These are phyloP conservation scores for Cladosporium sphaerospermum DNA, from an alignment of 2,329 filamentous ascomycete genomes.

Conservation along the genomic window DNA sequence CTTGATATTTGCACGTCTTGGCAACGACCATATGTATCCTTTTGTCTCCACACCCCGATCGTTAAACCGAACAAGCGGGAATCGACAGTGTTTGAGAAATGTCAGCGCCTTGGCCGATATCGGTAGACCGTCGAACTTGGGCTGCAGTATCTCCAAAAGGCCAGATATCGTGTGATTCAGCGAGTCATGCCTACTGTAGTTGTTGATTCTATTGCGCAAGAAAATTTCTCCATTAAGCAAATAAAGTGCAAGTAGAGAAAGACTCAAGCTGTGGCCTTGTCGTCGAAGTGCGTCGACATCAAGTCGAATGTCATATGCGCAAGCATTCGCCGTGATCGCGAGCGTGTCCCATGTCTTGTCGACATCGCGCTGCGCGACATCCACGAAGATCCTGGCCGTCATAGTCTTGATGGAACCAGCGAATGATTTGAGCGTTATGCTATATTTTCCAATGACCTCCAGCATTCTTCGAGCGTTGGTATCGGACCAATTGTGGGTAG, in stretches of 20 bases:
- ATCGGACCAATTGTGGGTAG: neutral
- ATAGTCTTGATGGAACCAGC: neutral
- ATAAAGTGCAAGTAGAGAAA: neutral
- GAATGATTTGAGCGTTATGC: neutral
- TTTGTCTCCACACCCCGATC: neutral
- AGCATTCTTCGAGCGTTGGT: neutral
- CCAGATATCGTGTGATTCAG: too few relatives aligned
- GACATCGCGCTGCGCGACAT: neutral
- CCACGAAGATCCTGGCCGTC: neutral
- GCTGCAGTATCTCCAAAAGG: neutral
- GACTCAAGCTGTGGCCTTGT: neutral
- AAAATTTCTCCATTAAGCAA: neutral
- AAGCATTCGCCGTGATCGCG: neutral
- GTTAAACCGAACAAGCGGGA: neutral
- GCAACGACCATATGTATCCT: neutral
- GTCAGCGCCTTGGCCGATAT: neutral
- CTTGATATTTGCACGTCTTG: neutral
- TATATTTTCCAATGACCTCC: neutral
- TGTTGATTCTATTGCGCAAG: neutral
- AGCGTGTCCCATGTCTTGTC: neutral
- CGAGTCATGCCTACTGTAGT: neutral
- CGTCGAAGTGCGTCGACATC: neutral
- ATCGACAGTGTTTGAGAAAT: slow-evolving; percentile 1
- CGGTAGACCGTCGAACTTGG: neutral
- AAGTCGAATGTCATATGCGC: neutral